Base-by-base conservation (phyloP, 768 basidiomycete species). In the Naganishia friedmannii region DNA sequence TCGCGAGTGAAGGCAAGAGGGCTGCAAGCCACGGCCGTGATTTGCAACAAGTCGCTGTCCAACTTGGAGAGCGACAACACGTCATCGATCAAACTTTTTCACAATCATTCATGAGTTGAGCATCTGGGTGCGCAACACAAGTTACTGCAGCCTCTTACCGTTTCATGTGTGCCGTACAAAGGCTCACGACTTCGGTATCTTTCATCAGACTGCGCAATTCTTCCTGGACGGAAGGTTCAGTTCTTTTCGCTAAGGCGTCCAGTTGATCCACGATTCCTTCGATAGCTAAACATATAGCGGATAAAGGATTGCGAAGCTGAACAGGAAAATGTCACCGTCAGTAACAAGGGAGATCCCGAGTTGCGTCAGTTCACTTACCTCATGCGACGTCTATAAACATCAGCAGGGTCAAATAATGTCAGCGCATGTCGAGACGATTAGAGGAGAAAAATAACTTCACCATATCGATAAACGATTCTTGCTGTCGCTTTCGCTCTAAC, bases 391-490 rank as follows among this genome's bases (percentile, higher is more conserved):
- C 70, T 70, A 57, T 1, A 6, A 1, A 31, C 46, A 34, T 34
- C 10, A 31, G 28, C 23, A 28, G n/a, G 23, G 28, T 53, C 15
- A 23, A 37, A n/a, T 9, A 48, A n/a, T n/a, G 31, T 51, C 31
- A 63, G 57, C 29, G 31, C 3, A 45, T 12, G n/a, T n/a, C n/a
- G 29, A 39, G 3, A 1, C 31, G 10, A 46, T 2, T 42, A 21
- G 28, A 19, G 5, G 5, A 31, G 23, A 21, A 15, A 10, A 53
- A 46, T 19, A 48, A 32, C 8, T 65, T 53, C 26, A 70, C 70
- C 53, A 70, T 54, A 37, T 72, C 71, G 15, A 72, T 67, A 45
- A 68, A 72, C 19, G 68, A 53, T 32, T 72, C 71, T 56, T 68
- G 70, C 32, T 72, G 70, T 8, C 57, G 55, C 48, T 58, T 66